phyloP scores from a whole-genome alignment of 768 basidiomycete species.

The Strobilomyces echinocephalus region DNA sequence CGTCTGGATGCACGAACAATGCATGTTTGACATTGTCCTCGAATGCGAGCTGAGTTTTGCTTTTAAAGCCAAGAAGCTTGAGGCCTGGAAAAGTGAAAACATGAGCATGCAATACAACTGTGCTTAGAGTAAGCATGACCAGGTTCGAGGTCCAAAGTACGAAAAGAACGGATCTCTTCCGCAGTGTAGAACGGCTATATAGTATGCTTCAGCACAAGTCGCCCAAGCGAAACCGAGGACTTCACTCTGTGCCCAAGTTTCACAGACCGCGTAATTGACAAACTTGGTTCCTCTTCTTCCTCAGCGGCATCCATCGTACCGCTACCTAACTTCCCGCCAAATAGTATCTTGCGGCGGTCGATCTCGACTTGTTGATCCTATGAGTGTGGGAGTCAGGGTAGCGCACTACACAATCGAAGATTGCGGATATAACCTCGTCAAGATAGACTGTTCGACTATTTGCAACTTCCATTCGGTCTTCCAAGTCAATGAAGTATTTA shows the following conservation, averaged over 20 bases:
- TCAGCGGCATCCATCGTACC: constrained; percentile 26
- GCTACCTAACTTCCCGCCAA: constrained; percentile 36
- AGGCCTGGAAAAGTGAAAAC: constrained; percentile 46
- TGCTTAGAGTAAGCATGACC: constrained; percentile 37
- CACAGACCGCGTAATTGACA: constrained; percentile 42
- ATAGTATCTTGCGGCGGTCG: constrained; percentile 23
- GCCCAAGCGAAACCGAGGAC: not conserved
- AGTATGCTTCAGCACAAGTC: constrained; percentile 1
- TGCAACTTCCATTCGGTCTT: constrained; percentile 73
- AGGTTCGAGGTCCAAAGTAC: constrained; percentile 75
- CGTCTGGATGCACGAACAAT: constrained; percentile 87
- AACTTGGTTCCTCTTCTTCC: constrained; percentile 36
- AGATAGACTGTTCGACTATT: constrained; percentile 65
- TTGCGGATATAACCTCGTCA: constrained; percentile 49
- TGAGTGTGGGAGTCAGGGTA: constrained; percentile 4
- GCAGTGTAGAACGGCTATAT: constrained; percentile 74
- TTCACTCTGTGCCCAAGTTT: constrained; percentile 48
- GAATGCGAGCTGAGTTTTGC: constrained; percentile 60
- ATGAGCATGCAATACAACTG: not conserved
- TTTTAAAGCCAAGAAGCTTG: constrained; percentile 91
- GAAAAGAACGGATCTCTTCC: constrained; percentile 79
- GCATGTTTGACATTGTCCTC: constrained; percentile 94
- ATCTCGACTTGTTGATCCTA: constrained; percentile 30
- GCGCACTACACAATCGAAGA: not conserved
- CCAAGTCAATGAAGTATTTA: constrained; percentile 79